Evolutionary conservation across 805 yeast species (phyloP).

Genomic region (Wickerhamiella nectarea): DNA sequence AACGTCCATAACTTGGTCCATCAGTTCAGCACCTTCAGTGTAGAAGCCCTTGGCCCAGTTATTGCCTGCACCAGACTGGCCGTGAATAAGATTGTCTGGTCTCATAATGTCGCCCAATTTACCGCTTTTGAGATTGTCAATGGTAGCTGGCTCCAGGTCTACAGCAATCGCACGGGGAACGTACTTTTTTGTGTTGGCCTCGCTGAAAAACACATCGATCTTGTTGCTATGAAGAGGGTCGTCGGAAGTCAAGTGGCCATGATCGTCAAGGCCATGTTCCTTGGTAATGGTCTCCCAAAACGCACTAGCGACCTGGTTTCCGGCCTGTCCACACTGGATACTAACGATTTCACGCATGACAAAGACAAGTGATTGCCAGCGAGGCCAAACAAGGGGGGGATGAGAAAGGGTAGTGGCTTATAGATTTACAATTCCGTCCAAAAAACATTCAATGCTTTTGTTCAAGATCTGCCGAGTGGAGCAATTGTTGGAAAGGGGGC

Average conservation of each 20-base stretch:
- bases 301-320: slow-evolving; percentile 61
- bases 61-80: slow-evolving; percentile 87
- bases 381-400: not conserved
- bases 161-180: slow-evolving; percentile 89
- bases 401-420: not conserved
- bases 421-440: not conserved
- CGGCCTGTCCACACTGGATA: slow-evolving; percentile 9
- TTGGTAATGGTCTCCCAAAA: slow-evolving; percentile 31
- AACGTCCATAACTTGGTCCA: slow-evolving; percentile 77
- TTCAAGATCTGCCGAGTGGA: no score
- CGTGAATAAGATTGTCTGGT: slow-evolving; percentile 82
- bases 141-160: slow-evolving; percentile 89
- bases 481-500: no score
- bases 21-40: slow-evolving; percentile 92
- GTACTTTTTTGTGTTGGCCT: slow-evolving; percentile 68
- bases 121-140: slow-evolving; percentile 70
- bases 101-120: slow-evolving; percentile 76
- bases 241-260: slow-evolving; percentile 23
- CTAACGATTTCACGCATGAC: slow-evolving; percentile 9
- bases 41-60: slow-evolving; percentile 97
- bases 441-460: no score
- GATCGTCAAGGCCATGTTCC: slow-evolving; percentile 30
- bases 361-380: not conserved
- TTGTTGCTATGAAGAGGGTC: slow-evolving; percentile 29
- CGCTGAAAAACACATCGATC: slow-evolving; percentile 75